Conservation (phyloP, 371 early-diverging fungal genomes). For the Mortierella sp. region DNA sequence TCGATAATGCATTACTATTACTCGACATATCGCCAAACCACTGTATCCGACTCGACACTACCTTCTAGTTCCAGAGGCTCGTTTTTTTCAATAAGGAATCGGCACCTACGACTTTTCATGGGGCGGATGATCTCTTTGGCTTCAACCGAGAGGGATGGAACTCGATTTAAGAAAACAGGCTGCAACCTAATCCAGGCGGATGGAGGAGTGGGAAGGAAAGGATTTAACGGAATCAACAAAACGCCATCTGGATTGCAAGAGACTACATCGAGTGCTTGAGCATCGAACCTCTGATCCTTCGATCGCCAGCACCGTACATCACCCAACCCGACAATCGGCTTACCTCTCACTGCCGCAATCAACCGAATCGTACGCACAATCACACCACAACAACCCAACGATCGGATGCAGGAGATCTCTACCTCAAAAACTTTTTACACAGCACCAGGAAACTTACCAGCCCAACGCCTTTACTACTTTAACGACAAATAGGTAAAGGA, state of each 20-base stretch:
- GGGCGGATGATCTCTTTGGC: background rate
- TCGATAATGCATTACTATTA: background rate
- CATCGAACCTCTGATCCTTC: slow-evolving; percentile 11
- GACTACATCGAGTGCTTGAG: background rate
- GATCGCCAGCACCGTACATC: background rate
- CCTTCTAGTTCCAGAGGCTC: background rate
- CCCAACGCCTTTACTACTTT: background rate
- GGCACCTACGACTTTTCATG: background rate
- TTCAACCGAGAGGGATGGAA: background rate
- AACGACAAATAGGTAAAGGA: slow-evolving; percentile 80
- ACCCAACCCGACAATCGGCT: background rate
- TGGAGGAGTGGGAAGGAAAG: background rate
- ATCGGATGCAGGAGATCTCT: background rate
- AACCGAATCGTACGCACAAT: background rate
- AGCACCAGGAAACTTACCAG: background rate
- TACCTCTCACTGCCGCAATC: background rate
- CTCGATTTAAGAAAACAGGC: background rate
- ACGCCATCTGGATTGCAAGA: background rate
- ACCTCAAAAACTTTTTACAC: background rate
- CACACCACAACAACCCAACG: background rate
- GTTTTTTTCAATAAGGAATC: background rate
- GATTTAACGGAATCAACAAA: background rate
- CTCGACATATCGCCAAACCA: background rate
- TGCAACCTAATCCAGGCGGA: background rate
- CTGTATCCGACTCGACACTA: background rate